Conservation (phyloP, 1,284 basidiomycete species). For the Trametes pubescens region DNA sequence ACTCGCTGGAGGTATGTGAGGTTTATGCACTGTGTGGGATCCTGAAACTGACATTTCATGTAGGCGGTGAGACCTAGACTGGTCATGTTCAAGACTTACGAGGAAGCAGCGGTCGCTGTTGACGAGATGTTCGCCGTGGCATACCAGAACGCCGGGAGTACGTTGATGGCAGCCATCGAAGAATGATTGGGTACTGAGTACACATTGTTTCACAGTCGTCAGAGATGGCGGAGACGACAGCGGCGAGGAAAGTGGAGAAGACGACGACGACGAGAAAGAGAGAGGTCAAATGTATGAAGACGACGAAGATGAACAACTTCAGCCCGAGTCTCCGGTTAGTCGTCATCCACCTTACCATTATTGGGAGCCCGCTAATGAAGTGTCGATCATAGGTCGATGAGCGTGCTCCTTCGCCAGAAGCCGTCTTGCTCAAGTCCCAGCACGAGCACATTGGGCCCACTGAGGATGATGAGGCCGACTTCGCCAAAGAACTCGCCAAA, state of each 20-base stretch:
- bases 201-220: constrained; percentile 39
- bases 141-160: constrained; percentile 66
- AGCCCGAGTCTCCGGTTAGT: constrained; percentile 61
- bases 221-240: constrained; percentile 59
- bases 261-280: constrained; percentile 56
- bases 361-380: neutral
- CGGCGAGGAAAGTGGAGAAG: constrained; percentile 75
- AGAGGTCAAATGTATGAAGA: constrained; percentile 62
- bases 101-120: constrained; percentile 87
- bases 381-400: constrained; percentile 60
- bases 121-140: constrained; percentile 86
- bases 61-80: constrained; percentile 86
- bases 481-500: constrained; percentile 95
- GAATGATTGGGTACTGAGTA: neutral
- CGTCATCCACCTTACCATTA: neutral
- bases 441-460: constrained; percentile 79
- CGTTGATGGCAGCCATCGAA: constrained; percentile 29
- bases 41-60: neutral
- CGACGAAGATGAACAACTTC: constrained; percentile 60
- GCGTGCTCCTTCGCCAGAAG: constrained; percentile 79
- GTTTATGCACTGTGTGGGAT: neutral
- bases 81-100: constrained; percentile 72
- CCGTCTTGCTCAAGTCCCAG: constrained; percentile 69
- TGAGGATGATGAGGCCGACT: constrained; percentile 92
- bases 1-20: constrained; percentile 82